Conservation (phyloP, 176 grass and related monocot species). For the Otatea glauca region DNA sequence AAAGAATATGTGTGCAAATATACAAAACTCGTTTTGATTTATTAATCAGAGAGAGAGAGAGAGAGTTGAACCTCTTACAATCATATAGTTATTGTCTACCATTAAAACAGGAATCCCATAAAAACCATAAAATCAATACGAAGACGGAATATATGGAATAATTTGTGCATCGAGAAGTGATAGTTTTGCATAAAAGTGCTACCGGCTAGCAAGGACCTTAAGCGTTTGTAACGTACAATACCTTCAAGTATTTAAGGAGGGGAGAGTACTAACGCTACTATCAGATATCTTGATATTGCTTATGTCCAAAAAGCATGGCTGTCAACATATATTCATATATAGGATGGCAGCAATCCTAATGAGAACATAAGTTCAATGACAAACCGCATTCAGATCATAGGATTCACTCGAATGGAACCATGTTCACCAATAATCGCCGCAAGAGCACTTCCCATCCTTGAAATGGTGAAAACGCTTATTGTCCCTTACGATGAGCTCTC, state of each 20-base stretch:
- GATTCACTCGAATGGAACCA: background rate
- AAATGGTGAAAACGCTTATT: constrained; percentile 96
- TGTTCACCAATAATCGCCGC: constrained; percentile 88
- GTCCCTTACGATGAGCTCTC: constrained; percentile 87
- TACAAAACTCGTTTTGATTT: background rate
- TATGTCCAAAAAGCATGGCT: constrained; percentile 26
- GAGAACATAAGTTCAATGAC: background rate
- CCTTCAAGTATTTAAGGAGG: constrained; percentile 20
- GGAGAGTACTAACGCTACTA: background rate
- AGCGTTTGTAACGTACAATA: background rate
- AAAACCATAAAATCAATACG: background rate
- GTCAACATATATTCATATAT: constrained; percentile 35
- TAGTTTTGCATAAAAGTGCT: background rate
- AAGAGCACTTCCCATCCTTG: constrained; percentile 89
- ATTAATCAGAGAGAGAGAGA: background rate
- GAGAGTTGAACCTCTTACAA: background rate
- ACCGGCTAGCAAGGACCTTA: background rate
- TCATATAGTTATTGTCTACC: background rate
- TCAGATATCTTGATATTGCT: constrained; percentile 29
- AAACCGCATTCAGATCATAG: constrained; percentile 6
- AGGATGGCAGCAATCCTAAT: constrained; percentile 25
- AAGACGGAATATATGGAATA: background rate
- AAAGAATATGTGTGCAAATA: background rate
- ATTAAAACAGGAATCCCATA: background rate
- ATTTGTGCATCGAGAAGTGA: constrained; percentile 23